Base-by-base conservation (phyloP, 2,329 filamentous ascomycete genomes). In the Arthrobotrys pseudoclavata region DNA sequence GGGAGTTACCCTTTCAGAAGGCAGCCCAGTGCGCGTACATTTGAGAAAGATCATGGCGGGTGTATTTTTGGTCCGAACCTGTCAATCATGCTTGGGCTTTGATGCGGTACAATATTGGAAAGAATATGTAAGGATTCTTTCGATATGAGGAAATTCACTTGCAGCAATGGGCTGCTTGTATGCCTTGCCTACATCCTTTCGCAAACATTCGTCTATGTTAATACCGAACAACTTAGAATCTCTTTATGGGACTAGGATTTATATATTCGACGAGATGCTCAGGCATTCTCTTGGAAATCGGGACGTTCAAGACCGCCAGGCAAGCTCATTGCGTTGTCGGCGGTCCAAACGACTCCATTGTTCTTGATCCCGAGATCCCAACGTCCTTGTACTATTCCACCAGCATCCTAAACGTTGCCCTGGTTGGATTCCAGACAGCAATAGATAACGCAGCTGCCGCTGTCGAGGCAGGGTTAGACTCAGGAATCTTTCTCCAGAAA, bases 181-280 rank as follows among this genome's bases (percentile, higher is more conserved):
- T 24, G 29, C 10, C n/a, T 57, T 57, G n/a, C 29, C n/a, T 22
- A 42, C 13, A 18, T 42, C 55, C 20, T 60, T n/a, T 26, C 42
- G 1, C 24, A 60, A 20, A 42, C 29, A 7, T 7, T n/a, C 20
- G 10, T 26, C 9, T 9, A 3, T 42, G n/a, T 42, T 34, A 26
- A 24, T 20, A 34, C 55, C 20, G 55, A 42, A 24, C 4, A n/a
- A n/a, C 1, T 60, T 3, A 66, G 48, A 26, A 60, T 72, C 34
- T 64, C 60, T 18, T 26, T 29, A 6, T 34, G 52, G 37, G 69
- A 64, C 12, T 72, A 60, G 60, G 60, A 72, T 12, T 13, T 72
- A 15, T 72, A 64, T 50, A 22, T 72, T 3, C 37, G 66, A 60
- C 7, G 40, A 12, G 40, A 64, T 42, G 31, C 13, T 34, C 37